A percentile compares a stretch with the other conserved stretches of the same genome.
Conservation (phyloP, 192 early-diverging fungal genomes). For the Entrophospora sp. region DNA sequence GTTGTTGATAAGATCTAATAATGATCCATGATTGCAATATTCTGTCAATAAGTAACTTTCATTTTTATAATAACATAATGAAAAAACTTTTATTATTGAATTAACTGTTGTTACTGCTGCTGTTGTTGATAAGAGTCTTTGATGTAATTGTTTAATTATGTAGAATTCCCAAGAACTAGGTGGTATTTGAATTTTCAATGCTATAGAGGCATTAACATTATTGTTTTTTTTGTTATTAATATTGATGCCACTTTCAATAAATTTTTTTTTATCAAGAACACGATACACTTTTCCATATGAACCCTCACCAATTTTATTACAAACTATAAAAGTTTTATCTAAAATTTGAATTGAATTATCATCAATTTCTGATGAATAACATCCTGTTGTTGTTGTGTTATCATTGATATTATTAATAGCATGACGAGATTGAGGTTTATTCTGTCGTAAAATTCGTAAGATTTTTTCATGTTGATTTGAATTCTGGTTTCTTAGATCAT, state of each 20-base stretch:
- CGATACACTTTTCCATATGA: constrained; percentile 7
- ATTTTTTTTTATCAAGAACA: not conserved
- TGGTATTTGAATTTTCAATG: constrained; percentile 23
- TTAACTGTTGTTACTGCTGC: too few relatives aligned
- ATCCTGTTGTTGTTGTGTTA: too few relatives aligned
- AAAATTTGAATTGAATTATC: not conserved
- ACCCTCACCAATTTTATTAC: constrained; percentile 11
- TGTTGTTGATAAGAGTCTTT: not conserved
- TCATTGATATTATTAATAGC: too few relatives aligned
- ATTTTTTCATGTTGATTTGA: not conserved
- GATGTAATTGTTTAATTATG: constrained; percentile 19
- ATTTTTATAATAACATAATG: constrained; percentile 17
- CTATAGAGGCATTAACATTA: not conserved
- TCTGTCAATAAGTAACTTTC: constrained; percentile 21
- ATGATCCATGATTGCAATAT: constrained; percentile 18
- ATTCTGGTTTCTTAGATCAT: not conserved
- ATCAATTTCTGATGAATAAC: not conserved
- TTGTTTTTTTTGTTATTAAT: not conserved
- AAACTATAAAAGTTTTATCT: not conserved
- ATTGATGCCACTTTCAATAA: not conserved
- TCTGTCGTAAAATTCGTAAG: not conserved
- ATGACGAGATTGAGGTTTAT: not conserved
- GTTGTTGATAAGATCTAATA: constrained; percentile 19
- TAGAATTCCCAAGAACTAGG: constrained; percentile 26
- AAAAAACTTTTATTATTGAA: not conserved